Percentiles rank a stretch among this genome's conserved stretches.
Conservation (phyloP, 2,329 filamentous ascomycete genomes). For the Talaromyces albobiverticillius region DNA sequence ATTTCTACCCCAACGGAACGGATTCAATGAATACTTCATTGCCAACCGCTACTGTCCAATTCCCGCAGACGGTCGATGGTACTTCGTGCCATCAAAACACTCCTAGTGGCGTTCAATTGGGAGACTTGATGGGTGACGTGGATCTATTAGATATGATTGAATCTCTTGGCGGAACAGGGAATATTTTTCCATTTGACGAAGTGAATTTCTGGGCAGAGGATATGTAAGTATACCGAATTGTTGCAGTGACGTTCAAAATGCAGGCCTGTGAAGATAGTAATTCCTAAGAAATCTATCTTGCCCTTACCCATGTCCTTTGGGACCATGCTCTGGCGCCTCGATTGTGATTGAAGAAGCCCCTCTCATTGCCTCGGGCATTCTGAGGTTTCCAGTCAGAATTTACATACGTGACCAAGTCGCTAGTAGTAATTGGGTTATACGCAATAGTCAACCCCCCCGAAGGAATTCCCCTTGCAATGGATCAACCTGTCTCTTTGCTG, state of each 20-base stretch:
- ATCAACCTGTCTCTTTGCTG: constrained; percentile 51
- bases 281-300: too few species aligned
- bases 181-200: constrained; percentile 1
- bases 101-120: not conserved
- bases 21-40: not conserved
- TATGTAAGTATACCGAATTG: too few species aligned
- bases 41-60: not conserved
- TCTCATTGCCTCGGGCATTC: too few species aligned
- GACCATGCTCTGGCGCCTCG: too few species aligned
- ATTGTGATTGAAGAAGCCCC: too few species aligned
- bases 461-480: constrained; percentile 32
- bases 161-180: not conserved
- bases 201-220: not conserved
- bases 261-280: too few species aligned
- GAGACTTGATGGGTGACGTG: not conserved
- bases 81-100: not conserved
- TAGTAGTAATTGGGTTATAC: too few species aligned
- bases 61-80: not conserved
- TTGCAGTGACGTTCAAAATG: too few species aligned
- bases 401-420: too few species aligned
- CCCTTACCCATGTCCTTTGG: too few species aligned
- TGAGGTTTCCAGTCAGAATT: too few species aligned
- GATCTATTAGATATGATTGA: not conserved
- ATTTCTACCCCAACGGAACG: too few species aligned
- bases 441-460: not conserved